Evolutionary conservation across 2,329 filamentous ascomycete species (phyloP), one percentile per base, ranked within the genome.

Genomic region (Diplodia sapinea): DNA sequence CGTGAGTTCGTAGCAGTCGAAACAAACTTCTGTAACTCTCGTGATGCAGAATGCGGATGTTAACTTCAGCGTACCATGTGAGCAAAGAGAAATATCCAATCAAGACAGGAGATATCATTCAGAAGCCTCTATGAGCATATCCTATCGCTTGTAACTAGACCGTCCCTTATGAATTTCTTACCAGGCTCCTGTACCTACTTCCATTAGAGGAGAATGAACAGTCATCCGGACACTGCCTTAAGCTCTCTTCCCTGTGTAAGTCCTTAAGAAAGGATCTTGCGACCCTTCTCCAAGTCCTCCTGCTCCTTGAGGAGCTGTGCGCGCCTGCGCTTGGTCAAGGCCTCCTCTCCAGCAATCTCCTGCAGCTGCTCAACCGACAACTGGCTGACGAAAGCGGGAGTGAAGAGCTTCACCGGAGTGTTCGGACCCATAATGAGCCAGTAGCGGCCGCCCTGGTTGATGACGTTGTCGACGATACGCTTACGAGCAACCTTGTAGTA

Each of bases 401-500:
- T 83, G 52, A 91, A 83, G 0, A 87, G 76, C 11, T 76, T 79
- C 1, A 89, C 76, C 0, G 88, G 88, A 6, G 84, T 84, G 0
- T 80, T 70, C 0, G 80, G 72, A 0, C 84, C 82, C 1, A 76
- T 77, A 0, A 90, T 75, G 0, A 91, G 79, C 68, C 81, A 81
- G 71, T 87, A 77, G 52, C 85, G 83, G 1, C 86, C 78, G 0
- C 83, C 86, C 70, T 91, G 88, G 69, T 84, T 83, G 72, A 82
- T 87, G 1, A 92, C 75, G 3, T 81, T 84, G 70, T 92, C 89
- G 1, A 89, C 82, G 68, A 92, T 90, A 0, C 88, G 83, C 72
- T 86, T 85, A 13, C 80, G 81, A 0, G 87, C 82, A 1, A 90
- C 84, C 31, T 86, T 82, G 78, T 91, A 91, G 75, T 89, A 91